Base-by-base conservation (phyloP, 2,329 filamentous ascomycete species). In the Fusarium agapanthi region DNA sequence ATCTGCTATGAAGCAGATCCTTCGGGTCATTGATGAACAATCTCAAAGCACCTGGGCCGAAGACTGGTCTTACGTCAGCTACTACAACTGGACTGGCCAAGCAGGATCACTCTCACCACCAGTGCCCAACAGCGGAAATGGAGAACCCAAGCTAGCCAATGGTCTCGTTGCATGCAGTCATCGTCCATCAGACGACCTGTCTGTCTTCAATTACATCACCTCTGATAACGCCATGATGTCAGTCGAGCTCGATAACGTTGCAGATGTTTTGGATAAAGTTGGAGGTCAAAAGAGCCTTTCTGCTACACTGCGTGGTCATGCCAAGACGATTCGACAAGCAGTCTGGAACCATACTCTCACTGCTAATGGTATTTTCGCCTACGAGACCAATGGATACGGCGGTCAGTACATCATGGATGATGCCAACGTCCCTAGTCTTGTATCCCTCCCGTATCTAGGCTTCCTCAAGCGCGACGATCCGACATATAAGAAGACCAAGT, bases 401-500 rank as follows among this genome's bases (percentile, higher is more conserved):
- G 68, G 68, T 1, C 68, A 71, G 26, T 71, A 71, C 34, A 71
- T 71, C n/a, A 71, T 71, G 68, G 68, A 71, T 14, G 68, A 71
- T 4, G 68, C 68, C 3, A 71, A 71, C 10, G 68, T 71, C 3
- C 68, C 68, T 1, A 71, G 68, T 0, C 61, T 71, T 1, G 53
- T 71, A 6, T 71, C 68, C 0, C 30, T 71, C 0, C 68, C 68
- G 1, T 71, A 71, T 6, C 11, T 71, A 5, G 68, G 68, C 3
- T 71, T 71, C 10, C 56, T 71, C 24, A 41, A 71, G 5, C 67
- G 61, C 2, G 32, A 61, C 4, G 34, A 71, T 20, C 22, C 43
- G 6, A 58, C 47, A 0, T 71, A 71, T 7, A 57, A 67, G 40
- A 71, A 71, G 7, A 71, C 68, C 0, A 71, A 71, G 4, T 40